Percentiles rank a stretch among this genome's conserved stretches.
Evolutionary conservation across 2,329 filamentous ascomycete species (phyloP).

Genomic region (Trichoderma sp.): DNA sequence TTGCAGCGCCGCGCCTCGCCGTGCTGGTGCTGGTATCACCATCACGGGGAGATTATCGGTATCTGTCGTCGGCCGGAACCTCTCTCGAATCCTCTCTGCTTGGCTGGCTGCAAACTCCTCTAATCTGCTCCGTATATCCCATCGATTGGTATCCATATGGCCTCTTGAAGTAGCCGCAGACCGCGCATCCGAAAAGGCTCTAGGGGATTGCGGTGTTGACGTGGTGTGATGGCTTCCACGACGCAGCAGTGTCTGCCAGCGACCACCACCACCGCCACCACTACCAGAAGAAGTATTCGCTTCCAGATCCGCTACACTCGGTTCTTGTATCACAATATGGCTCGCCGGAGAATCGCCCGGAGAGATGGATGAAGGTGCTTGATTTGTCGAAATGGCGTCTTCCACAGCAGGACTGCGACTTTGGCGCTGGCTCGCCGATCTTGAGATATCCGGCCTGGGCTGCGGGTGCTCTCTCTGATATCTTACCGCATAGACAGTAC

Average conservation of each 20-base stretch:
- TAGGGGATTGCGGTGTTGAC: not conserved
- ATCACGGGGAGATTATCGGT: slow-evolving; percentile 59
- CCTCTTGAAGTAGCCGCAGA: slow-evolving; percentile 12
- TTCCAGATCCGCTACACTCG: slow-evolving; percentile 33
- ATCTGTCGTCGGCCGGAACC: slow-evolving; percentile 54
- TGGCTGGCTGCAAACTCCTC: slow-evolving; percentile 64
- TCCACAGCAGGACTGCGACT: slow-evolving; percentile 31
- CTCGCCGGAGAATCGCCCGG: slow-evolving; percentile 30
- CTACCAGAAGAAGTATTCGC: slow-evolving; percentile 34
- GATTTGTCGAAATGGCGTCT: slow-evolving; percentile 32
- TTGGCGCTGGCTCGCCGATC: slow-evolving; percentile 39
- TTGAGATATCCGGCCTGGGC: slow-evolving; percentile 38
- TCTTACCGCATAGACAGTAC: slow-evolving; percentile 63
- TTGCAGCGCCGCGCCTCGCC: slow-evolving; percentile 58
- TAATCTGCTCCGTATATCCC: slow-evolving; percentile 59
- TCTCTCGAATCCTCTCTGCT: slow-evolving; percentile 61
- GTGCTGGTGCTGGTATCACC: slow-evolving; percentile 62
- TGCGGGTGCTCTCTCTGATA: slow-evolving; percentile 52
- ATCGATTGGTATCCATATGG: slow-evolving; percentile 38
- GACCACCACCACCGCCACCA: slow-evolving; percentile 31
- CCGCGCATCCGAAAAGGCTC: slow-evolving; percentile 8
- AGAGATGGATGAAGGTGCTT: slow-evolving; percentile 25
- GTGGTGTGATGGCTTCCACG: not conserved
- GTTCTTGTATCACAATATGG: slow-evolving; percentile 27
- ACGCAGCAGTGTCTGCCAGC: slow-evolving; percentile 33